phyloP scores from a whole-genome alignment of 345 rosid species.

The Corchorus capsularis region DNA sequence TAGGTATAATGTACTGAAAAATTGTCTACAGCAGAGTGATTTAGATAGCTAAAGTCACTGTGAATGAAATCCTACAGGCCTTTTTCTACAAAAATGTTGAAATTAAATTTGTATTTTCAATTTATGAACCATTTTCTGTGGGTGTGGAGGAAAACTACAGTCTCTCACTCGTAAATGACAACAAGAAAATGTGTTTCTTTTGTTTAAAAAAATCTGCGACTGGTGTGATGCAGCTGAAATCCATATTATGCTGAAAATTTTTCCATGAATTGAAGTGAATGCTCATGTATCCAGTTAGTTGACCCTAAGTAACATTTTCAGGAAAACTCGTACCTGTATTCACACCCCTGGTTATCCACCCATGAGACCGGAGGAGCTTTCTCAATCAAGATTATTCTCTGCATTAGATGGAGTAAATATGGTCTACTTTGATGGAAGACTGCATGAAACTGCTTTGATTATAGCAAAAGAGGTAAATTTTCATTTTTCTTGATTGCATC shows the following conservation, averaged over 20 bases:
- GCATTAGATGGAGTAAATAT: slow-evolving; percentile 64
- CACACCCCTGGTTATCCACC: slow-evolving; percentile 83
- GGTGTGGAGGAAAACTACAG: neutral
- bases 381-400: slow-evolving; percentile 44
- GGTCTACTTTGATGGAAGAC: slow-evolving; percentile 73
- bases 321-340: slow-evolving; percentile 94
- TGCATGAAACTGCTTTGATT: slow-evolving; percentile 59
- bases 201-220: slow-evolving; percentile 4
- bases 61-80: neutral
- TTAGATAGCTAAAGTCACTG: slow-evolving; percentile 1
- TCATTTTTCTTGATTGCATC: slow-evolving; percentile 13
- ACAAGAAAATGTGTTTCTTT: neutral
- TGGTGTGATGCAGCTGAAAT: neutral
- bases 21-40: neutral
- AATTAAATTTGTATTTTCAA: neutral
- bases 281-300: neutral
- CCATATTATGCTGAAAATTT: neutral
- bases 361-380: slow-evolving; percentile 61
- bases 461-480: slow-evolving; percentile 72
- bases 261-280: neutral
- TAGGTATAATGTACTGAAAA: slow-evolving; percentile 1
- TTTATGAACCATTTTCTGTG: slow-evolving; percentile 2
- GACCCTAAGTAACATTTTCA: slow-evolving; percentile 33
- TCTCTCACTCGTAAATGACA: neutral
- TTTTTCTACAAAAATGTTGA: neutral